phyloP scores from a whole-genome alignment of 768 basidiomycete genomes.

The Leucocoprinus birnbaumii region DNA sequence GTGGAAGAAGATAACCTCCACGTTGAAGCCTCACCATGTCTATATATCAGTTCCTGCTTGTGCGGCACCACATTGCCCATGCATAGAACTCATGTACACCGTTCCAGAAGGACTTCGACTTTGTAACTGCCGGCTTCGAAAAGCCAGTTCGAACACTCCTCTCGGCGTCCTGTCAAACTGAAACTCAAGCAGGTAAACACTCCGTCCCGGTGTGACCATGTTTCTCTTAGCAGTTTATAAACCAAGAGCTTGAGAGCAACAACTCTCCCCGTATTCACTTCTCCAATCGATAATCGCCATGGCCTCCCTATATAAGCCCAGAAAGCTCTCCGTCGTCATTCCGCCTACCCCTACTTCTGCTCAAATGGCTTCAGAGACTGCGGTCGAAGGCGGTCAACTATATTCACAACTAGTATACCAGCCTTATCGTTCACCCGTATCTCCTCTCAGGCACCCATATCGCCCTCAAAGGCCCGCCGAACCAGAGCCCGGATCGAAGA shows the following conservation, averaged over 20 bases:
- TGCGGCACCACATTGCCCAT: conserved; percentile 2
- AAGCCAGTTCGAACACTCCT: no score
- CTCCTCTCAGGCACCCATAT: conserved; percentile 1
- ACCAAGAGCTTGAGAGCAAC: no score
- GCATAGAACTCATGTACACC: conserved; percentile 5
- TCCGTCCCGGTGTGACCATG: no score
- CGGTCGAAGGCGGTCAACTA: conserved; percentile 1
- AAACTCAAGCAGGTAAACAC: no score
- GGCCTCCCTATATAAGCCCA: conserved; percentile 12
- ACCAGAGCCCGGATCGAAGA: background rate
- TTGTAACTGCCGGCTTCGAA: no score
- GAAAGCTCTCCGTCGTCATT: conserved; percentile 23
- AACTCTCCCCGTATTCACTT: no score
- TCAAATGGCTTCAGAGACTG: conserved; percentile 9
- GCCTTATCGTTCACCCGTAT: conserved; percentile 2
- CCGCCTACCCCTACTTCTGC: conserved; percentile 17
- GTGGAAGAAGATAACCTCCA: background rate
- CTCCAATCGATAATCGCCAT: background rate
- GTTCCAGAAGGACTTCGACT: background rate
- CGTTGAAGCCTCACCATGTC: conserved; percentile 4
- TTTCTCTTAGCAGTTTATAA: no score
- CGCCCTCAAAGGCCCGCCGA: background rate
- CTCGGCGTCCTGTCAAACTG: no score
- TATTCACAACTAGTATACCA: conserved; percentile 7
- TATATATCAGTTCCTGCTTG: background rate